Evolutionary conservation across 495 filamentous ascomycete species (phyloP).

Genomic region (Penicillium argentinense): DNA sequence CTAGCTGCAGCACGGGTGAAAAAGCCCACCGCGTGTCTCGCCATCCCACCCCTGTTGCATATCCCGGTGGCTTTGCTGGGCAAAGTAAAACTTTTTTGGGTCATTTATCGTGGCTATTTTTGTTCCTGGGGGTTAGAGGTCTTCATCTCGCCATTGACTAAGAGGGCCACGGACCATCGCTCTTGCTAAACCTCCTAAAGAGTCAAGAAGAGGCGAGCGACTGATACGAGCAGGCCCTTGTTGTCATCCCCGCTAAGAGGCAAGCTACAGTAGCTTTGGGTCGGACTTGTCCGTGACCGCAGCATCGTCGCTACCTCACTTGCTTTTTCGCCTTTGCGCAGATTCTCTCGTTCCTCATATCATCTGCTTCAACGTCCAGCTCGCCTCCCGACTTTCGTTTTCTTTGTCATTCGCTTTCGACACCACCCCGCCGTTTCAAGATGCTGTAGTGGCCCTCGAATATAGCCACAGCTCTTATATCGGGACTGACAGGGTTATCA

Average conservation of each 20-base stretch:
- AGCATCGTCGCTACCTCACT: background rate
- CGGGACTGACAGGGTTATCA: background rate
- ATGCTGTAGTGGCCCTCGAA: slow-evolving; percentile 10
- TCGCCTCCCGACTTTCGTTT: background rate
- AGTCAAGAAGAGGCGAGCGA: slow-evolving; percentile 20
- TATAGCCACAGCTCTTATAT: background rate
- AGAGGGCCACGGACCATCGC: slow-evolving; percentile 8
- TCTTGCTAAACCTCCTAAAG: slow-evolving; percentile 1
- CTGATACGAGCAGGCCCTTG: slow-evolving; percentile 3
- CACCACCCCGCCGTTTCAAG: background rate
- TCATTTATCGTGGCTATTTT: slow-evolving; percentile 25
- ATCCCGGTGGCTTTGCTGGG: slow-evolving; percentile 9
- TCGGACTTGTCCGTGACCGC: slow-evolving; percentile 4
- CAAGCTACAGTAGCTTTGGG: slow-evolving; percentile 5
- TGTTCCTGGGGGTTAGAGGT: slow-evolving; percentile 8
- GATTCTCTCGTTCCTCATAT: slow-evolving; percentile 4
- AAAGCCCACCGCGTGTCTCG: slow-evolving; percentile 20
- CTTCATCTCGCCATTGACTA: slow-evolving; percentile 3
- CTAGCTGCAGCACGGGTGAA: slow-evolving; percentile 7
- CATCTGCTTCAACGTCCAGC: background rate
- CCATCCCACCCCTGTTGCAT: slow-evolving; percentile 11
- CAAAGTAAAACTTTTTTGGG: slow-evolving; percentile 12
- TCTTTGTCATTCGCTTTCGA: slow-evolving; percentile 6
- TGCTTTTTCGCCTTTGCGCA: background rate
- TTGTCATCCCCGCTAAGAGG: slow-evolving; percentile 5